Conservation (phyloP, 495 filamentous ascomycete species). For the Talaromyces stipitatus region DNA sequence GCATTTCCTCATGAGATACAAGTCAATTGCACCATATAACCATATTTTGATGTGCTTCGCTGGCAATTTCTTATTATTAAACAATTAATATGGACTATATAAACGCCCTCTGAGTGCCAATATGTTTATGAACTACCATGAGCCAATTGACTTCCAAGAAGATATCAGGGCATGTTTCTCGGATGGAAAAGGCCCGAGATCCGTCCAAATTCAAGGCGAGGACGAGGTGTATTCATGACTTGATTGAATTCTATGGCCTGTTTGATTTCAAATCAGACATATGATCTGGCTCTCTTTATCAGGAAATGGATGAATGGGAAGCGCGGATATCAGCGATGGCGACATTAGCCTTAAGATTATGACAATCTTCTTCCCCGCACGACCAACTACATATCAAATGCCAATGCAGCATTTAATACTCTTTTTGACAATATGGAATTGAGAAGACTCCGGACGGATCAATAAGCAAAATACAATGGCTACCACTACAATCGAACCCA, state of each 20-base stretch:
- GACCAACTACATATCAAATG: background rate
- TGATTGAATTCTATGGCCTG: background rate
- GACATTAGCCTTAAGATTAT: slow-evolving; percentile 3
- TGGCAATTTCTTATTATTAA: background rate
- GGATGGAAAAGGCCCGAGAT: too few relatives aligned
- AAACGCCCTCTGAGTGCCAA: background rate
- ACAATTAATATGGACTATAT: background rate
- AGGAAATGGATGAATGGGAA: too few relatives aligned
- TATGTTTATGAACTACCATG: background rate
- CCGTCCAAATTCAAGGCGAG: background rate
- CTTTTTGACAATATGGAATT: background rate
- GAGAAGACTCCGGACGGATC: background rate
- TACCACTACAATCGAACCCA: background rate
- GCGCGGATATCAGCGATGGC: background rate
- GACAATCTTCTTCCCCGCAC: background rate
- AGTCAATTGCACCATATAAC: background rate
- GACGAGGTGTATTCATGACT: background rate
- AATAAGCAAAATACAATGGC: background rate
- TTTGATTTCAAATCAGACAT: background rate
- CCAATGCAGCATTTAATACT: background rate
- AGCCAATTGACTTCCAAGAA: background rate
- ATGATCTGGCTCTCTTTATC: background rate
- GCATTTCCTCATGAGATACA: background rate
- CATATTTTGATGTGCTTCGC: background rate
- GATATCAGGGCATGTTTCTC: background rate